These are phyloP conservation scores for Allantophomopsis cytisporea DNA, from an alignment of 2,329 filamentous ascomycete genomes.

Conservation along the genomic window DNA sequence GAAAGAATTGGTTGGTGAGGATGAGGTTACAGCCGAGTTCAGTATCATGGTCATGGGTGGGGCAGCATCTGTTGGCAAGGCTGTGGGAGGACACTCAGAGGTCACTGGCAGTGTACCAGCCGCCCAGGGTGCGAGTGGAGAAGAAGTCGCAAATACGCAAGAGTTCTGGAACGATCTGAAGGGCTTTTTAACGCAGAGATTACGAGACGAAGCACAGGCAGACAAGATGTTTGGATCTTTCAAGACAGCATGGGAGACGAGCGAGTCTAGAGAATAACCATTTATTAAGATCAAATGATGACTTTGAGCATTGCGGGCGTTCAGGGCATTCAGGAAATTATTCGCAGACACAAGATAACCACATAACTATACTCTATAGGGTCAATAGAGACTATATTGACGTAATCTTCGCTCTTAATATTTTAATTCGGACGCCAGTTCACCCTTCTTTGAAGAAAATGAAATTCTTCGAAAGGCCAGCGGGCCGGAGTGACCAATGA, in stretches of 20 bases:
- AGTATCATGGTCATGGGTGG: constrained; percentile 82
- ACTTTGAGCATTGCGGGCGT: neutral
- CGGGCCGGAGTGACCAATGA: constrained; percentile 14
- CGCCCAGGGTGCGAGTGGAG: constrained; percentile 38
- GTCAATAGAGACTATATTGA: too few species aligned
- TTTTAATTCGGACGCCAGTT: too few species aligned
- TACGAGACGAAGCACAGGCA: constrained; percentile 57
- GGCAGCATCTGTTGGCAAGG: constrained; percentile 28
- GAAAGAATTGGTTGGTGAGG: constrained; percentile 52
- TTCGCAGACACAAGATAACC: too few species aligned
- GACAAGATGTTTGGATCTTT: constrained; percentile 55
- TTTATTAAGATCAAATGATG: neutral
- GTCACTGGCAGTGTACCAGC: constrained; percentile 21
- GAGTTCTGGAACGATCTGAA: constrained; percentile 81
- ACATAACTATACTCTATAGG: too few species aligned
- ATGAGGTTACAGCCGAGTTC: constrained; percentile 53
- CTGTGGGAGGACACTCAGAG: constrained; percentile 15
- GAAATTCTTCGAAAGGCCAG: constrained; percentile 6
- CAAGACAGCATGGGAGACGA: constrained; percentile 49
- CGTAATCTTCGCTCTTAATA: too few species aligned
- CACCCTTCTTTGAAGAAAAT: too few species aligned
- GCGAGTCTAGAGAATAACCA: too few species aligned
- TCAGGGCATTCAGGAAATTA: neutral
- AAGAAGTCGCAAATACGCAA: constrained; percentile 49
- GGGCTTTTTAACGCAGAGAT: constrained; percentile 64